phyloP scores from a whole-genome alignment of 177 flowering plant species.

The Vitis hybrid region DNA sequence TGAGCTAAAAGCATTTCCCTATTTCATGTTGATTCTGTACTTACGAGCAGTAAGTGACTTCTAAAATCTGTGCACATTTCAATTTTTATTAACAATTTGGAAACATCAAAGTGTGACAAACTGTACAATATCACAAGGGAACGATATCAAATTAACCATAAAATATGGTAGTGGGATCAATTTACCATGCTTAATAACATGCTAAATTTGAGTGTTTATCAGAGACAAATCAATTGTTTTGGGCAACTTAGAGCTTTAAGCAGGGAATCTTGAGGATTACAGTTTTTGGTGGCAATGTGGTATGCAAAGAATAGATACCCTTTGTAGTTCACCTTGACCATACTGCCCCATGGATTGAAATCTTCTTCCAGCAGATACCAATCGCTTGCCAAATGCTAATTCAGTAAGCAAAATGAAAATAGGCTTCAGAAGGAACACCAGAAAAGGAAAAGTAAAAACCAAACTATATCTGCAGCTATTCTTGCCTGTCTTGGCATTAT shows the following conservation, averaged over 20 bases:
- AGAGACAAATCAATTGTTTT: too few relatives aligned
- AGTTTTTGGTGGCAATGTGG: too few relatives aligned
- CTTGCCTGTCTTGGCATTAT: constrained; percentile 75
- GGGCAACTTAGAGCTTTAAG: too few relatives aligned
- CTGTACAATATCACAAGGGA: too few relatives aligned
- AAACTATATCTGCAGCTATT: constrained; percentile 5
- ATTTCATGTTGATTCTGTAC: background rate
- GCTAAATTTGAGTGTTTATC: background rate
- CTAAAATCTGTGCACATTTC: background rate
- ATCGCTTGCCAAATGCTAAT: constrained; percentile 84
- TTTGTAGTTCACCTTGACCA: constrained; percentile 89
- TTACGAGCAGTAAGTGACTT: background rate
- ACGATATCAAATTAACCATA: too few relatives aligned
- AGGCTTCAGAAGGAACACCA: constrained; percentile 1
- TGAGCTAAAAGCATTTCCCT: background rate
- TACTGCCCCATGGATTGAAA: constrained; percentile 92
- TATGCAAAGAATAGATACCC: constrained; percentile 40
- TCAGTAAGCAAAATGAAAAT: constrained; percentile 14
- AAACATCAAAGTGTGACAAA: too few relatives aligned
- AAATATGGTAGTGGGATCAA: too few relatives aligned
- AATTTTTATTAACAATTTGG: too few relatives aligned
- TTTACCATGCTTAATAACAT: too few relatives aligned
- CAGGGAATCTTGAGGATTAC: too few relatives aligned
- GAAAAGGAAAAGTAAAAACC: constrained; percentile 3
- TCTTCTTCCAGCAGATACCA: constrained; percentile 84